These are phyloP conservation scores for Solanum neorickii DNA, from an alignment of 257 asterid species.

Conservation along the genomic window DNA sequence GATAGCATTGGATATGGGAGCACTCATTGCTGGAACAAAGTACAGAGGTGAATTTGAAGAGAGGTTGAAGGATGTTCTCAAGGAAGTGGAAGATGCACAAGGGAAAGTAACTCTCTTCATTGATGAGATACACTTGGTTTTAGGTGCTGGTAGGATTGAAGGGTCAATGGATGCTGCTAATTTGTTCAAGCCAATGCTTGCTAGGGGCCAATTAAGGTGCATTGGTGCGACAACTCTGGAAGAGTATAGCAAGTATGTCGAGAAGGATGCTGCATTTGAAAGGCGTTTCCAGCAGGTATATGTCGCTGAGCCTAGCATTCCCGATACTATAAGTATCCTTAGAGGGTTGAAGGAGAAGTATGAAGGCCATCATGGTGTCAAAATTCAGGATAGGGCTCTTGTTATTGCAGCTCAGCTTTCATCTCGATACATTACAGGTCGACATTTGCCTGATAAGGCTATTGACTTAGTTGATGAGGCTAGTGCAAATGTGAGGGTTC, in stretches of 20 bases:
- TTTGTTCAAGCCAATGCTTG: conserved; percentile 72
- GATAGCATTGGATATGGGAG: conserved; percentile 72
- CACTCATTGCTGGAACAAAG: conserved; percentile 61
- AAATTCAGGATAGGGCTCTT: conserved; percentile 62
- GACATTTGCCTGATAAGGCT: conserved; percentile 72
- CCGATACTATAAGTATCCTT: conserved; percentile 50
- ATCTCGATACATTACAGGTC: conserved; percentile 56
- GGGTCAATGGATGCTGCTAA: conserved; percentile 76
- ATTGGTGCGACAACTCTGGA: conserved; percentile 63
- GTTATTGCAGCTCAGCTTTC: conserved; percentile 57
- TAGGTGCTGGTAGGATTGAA: conserved; percentile 65
- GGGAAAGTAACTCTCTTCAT: conserved; percentile 61
- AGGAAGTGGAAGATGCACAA: conserved; percentile 68
- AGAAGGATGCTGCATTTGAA: conserved; percentile 72
- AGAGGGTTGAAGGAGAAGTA: conserved; percentile 69
- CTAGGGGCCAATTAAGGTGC: conserved; percentile 60
- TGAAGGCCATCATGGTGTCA: conserved; percentile 76
- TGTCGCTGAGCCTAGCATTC: conserved; percentile 60
- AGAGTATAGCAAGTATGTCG: conserved; percentile 63
- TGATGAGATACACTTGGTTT: conserved; percentile 56
- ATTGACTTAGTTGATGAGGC: conserved; percentile 69
- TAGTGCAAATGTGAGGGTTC: conserved; percentile 75
- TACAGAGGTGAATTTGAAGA: conserved; percentile 73
- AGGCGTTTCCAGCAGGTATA: conserved; percentile 71
- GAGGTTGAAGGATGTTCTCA: conserved; percentile 53